These are phyloP conservation scores for Solanum acaule DNA, from an alignment of 257 asterid species.

Conservation along the genomic window DNA sequence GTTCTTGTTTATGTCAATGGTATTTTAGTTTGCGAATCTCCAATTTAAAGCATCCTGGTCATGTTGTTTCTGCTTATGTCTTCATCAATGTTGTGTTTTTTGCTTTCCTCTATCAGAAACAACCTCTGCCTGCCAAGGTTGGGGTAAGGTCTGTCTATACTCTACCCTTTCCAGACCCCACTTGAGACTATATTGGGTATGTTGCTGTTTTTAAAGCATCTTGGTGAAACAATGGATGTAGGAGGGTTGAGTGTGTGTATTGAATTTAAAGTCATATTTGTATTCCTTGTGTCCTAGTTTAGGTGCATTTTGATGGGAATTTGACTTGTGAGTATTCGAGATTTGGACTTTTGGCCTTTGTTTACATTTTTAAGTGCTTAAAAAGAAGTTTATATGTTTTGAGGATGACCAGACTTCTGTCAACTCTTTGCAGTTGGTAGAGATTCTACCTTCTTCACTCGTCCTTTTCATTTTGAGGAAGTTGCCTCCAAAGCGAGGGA, in stretches of 20 bases:
- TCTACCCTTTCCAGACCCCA: too few relatives aligned
- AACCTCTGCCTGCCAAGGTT: not conserved
- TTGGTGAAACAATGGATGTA: not conserved
- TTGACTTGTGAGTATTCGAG: not conserved
- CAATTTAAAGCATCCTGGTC: not conserved
- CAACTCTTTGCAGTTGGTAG: conserved; percentile 52
- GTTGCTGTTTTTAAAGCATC: too few relatives aligned
- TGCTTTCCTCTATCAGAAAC: not conserved
- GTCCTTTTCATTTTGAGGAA: conserved; percentile 94
- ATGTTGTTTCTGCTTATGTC: not conserved
- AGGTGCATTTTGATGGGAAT: not conserved
- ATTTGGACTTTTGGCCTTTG: not conserved
- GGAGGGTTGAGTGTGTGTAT: not conserved
- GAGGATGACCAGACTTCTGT: not conserved
- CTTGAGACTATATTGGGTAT: too few relatives aligned
- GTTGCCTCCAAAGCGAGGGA: conserved; percentile 89
- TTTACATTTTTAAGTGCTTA: too few relatives aligned
- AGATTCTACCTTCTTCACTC: conserved; percentile 81
- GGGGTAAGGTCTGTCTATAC: too few relatives aligned
- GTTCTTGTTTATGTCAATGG: not conserved
- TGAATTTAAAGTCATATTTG: not conserved
- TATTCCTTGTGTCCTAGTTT: not conserved
- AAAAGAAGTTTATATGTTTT: not conserved
- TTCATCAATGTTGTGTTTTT: not conserved
- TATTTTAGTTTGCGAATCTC: not conserved